A percentile compares a stretch with the other conserved stretches of the same genome.
Conservation (phyloP, 2,329 filamentous ascomycete genomes). For the Ceratocystis smalleyi region DNA sequence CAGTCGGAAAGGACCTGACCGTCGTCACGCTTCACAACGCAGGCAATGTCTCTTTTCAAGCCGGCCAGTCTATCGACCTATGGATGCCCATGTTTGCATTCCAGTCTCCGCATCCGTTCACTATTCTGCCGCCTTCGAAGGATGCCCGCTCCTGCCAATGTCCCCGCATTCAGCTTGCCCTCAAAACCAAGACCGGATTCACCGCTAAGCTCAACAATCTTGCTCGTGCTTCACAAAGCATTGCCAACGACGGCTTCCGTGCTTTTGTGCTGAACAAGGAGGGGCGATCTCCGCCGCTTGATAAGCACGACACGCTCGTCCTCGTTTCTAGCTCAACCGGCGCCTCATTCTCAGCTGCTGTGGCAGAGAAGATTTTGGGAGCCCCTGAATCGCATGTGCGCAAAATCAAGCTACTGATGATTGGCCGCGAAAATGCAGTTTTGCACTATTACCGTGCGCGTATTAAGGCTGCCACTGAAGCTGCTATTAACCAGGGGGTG, state of each 20-base stretch:
- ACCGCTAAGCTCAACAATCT: conserved; percentile 37
- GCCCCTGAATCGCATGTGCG: conserved; percentile 27
- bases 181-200: conserved; percentile 43
- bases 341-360: conserved; percentile 44
- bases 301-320: conserved; percentile 43
- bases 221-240: conserved; percentile 27
- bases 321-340: conserved; percentile 48
- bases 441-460: conserved; percentile 32
- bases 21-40: conserved; percentile 44
- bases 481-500: conserved; percentile 28
- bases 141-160: conserved; percentile 37
- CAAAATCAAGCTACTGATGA: conserved; percentile 31
- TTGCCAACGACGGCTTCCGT: conserved; percentile 24
- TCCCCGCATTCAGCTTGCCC: conserved; percentile 43
- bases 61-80: conserved; percentile 45
- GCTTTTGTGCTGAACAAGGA: conserved; percentile 42
- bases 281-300: conserved; percentile 39
- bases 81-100: conserved; percentile 41
- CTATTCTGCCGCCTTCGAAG: conserved; percentile 40
- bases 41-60: conserved; percentile 38
- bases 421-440: conserved; percentile 38
- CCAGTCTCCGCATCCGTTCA: conserved; percentile 45
- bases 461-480: conserved; percentile 26
- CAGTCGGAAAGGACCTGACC: conserved; percentile 38
- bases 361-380: conserved; percentile 32